Percentiles rank a stretch among this genome's conserved stretches.
Conservation (phyloP, 2,329 filamentous ascomycete species). For the Fusarium sp. region DNA sequence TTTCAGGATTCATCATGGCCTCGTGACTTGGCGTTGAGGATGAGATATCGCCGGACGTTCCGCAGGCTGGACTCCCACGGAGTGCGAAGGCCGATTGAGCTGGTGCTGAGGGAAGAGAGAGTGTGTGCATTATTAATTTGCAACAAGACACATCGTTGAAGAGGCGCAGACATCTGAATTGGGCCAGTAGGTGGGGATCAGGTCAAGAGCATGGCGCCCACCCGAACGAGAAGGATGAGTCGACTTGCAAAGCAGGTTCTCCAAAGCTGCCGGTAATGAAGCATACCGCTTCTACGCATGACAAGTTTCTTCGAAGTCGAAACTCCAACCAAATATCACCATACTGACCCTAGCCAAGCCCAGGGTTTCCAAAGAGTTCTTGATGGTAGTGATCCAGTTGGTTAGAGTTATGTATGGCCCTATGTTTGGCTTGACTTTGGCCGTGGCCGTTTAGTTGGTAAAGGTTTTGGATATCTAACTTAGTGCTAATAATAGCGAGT, state of each 20-base stretch:
- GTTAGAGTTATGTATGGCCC: neutral
- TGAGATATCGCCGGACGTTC: neutral
- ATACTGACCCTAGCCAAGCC: neutral
- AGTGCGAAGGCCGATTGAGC: neutral
- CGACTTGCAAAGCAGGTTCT: neutral
- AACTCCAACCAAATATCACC: fast-evolving
- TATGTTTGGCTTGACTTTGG: neutral
- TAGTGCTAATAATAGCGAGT: neutral
- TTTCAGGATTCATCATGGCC: too few species aligned
- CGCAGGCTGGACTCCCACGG: neutral
- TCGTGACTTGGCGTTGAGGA: neutral
- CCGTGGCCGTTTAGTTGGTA: neutral
- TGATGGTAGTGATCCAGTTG: neutral
- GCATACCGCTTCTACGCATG: too few species aligned
- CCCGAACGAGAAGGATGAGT: neutral
- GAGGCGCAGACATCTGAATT: neutral
- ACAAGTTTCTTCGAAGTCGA: too few species aligned
- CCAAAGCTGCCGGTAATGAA: neutral
- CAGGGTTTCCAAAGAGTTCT: neutral
- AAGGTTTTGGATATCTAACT: neutral
- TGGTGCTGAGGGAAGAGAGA: neutral
- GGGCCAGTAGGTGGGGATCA: neutral
- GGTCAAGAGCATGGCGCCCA: neutral
- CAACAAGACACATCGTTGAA: neutral
- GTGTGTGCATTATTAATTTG: neutral